Evolutionary conservation across 805 yeast species (phyloP).

Genomic region (Candida ficus): DNA sequence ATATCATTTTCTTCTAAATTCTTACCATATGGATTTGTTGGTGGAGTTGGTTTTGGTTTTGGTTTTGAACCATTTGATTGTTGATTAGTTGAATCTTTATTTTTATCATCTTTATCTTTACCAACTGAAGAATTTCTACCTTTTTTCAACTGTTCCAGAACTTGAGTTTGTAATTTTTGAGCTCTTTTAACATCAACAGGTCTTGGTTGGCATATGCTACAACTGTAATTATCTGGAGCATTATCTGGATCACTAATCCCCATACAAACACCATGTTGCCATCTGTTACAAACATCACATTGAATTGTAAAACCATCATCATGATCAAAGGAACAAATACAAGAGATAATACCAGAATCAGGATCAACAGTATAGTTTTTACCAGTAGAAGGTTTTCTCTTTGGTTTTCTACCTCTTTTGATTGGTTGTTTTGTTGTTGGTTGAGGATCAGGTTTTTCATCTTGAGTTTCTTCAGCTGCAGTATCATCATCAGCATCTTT

Average conservation of each 20-base stretch:
- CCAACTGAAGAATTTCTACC: conserved; percentile 9
- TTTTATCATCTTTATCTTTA: conserved; percentile 5
- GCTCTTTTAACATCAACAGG: conserved; percentile 40
- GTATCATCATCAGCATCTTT: conserved; percentile 9
- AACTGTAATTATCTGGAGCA: conserved; percentile 77
- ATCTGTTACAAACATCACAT: conserved; percentile 85
- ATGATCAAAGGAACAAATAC: conserved; percentile 81
- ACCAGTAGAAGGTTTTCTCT: conserved; percentile 8
- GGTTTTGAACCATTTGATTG: conserved; percentile 3
- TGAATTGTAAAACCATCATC: conserved; percentile 95
- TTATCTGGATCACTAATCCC: conserved; percentile 64
- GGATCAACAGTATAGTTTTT: conserved; percentile 58
- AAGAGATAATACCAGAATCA: conserved; percentile 82
- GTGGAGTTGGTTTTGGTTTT: conserved; percentile 20
- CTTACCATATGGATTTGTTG: conserved; percentile 23
- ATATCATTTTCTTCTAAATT: conserved; percentile 32
- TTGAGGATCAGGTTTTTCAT: conserved; percentile 9
- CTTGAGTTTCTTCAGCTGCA: conserved; percentile 14
- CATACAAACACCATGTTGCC: conserved; percentile 96
- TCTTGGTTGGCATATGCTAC: conserved; percentile 69
- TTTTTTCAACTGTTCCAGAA: conserved; percentile 17
- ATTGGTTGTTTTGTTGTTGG: conserved; percentile 1
- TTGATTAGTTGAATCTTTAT: neutral
- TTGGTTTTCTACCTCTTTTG: conserved; percentile 10
- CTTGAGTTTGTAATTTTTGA: conserved; percentile 32